Base-by-base conservation (phyloP, 2,329 filamentous ascomycete genomes). In the Myriosclerotinia duriaeana region DNA sequence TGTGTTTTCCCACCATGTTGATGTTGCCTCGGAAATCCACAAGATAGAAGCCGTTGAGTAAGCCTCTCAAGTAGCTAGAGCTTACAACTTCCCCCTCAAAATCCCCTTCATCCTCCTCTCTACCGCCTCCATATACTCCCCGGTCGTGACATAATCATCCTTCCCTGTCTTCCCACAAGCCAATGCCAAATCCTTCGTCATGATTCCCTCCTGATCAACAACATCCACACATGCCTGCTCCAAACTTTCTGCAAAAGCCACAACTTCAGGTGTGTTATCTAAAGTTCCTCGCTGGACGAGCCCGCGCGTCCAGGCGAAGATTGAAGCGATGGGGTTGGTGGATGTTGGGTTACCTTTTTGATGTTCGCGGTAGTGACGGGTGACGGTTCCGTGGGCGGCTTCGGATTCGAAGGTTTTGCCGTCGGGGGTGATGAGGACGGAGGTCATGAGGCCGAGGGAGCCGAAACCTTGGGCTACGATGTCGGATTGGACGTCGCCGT, bases 121-220 rank as follows among this genome's bases (percentile, higher is more conserved):
- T 61, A 98, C 94, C 52, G 94, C 94, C 76, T 90, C 87, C 77
- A 99, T 82, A 83, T 98, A 99, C 82, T 96, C 90, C 73, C 84
- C 86, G 67, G 94, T 98, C 64, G 93, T 97, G 73, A 96, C 95
- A 81, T 93, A 98, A 77, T 92, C 89, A 74, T 87, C 87, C 72
- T 91, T 87, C 69, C 86, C 89, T 75, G 89, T 93, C 85, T 93
- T 93, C 75, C 95, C 95, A 78, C 91, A 95, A 59, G 93, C 91
- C 68, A 98, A 86, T n/a, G 95, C 95, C 74, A 99, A 82, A 80
- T 99, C 95, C 88, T 99, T 99, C 79, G 95, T 99, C 95, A 98
- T 99, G 82, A 98, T 90, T 70, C 91, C 91, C 77, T 98, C 94
- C 67, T 91, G 80, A 78, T 98, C 91, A 72, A 99, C 95, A 36